phyloP scores from a whole-genome alignment of 768 basidiomycete species.

The Trametes maxima region DNA sequence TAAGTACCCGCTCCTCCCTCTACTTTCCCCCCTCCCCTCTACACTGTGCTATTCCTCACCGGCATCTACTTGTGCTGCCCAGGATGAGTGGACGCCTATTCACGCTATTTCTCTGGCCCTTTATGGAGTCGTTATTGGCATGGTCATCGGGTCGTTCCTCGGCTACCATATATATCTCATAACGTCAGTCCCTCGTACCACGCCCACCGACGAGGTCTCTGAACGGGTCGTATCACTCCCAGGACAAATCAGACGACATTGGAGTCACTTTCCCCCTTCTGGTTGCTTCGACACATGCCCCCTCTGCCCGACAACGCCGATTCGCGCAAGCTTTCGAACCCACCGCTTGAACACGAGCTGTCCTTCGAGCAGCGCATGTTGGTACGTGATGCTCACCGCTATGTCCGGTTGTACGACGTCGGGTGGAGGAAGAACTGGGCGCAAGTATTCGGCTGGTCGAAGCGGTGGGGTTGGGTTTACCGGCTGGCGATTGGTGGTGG shows the following conservation, averaged over 20 bases:
- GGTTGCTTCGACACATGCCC: constrained; percentile 72
- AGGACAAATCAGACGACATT: constrained; percentile 89
- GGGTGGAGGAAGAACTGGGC: constrained; percentile 73
- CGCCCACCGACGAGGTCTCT: not conserved
- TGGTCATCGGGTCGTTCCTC: constrained; percentile 77
- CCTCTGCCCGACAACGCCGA: constrained; percentile 50
- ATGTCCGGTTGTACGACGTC: constrained; percentile 68
- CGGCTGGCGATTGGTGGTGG: constrained; percentile 63
- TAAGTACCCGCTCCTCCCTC: constrained; percentile 37
- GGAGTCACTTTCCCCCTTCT: constrained; percentile 74
- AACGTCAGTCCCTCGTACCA: constrained; percentile 48
- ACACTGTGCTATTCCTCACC: not conserved
- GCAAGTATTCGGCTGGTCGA: constrained; percentile 66
- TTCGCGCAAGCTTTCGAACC: constrained; percentile 56
- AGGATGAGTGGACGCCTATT: constrained; percentile 69
- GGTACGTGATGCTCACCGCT: constrained; percentile 63
- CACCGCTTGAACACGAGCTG: constrained; percentile 73
- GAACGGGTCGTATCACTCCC: not conserved
- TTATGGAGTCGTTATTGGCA: constrained; percentile 56
- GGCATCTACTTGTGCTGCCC: not conserved
- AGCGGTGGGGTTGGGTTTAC: constrained; percentile 51
- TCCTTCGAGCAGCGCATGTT: constrained; percentile 63
- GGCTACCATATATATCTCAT: constrained; percentile 78
- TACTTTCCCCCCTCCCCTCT: not conserved
- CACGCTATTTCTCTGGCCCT: constrained; percentile 72